Conservation (phyloP, 148 eudicot species). For the Gaultheria prostrata region DNA sequence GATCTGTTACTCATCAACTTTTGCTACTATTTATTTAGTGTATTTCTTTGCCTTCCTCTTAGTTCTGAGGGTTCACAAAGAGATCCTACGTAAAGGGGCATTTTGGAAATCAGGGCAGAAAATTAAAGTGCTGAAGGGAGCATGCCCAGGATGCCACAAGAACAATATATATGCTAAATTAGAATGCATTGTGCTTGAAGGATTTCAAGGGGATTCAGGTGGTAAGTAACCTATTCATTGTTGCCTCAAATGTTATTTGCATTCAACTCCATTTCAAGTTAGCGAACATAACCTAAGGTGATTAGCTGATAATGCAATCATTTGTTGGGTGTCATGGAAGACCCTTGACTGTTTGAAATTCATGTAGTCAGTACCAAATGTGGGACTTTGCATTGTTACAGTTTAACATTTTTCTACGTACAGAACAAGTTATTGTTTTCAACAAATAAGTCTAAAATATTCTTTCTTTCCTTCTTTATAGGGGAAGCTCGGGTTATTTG, state of each 20-base stretch:
- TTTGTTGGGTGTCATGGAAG: not conserved
- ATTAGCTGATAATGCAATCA: constrained; percentile 11
- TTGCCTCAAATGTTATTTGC: not conserved
- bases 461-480: constrained; percentile 20
- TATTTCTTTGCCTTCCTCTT: constrained; percentile 16
- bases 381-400: not conserved
- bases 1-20: not conserved
- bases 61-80: constrained; percentile 69
- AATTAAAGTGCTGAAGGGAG: constrained; percentile 68
- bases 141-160: constrained; percentile 51
- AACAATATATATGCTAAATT: constrained; percentile 50
- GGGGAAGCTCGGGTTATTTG: constrained; percentile 73
- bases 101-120: constrained; percentile 64
- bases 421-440: not conserved
- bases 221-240: constrained; percentile 42
- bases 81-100: constrained; percentile 43
- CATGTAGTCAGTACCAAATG: not conserved
- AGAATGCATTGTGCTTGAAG: constrained; percentile 69
- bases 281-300: not conserved
- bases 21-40: constrained; percentile 5
- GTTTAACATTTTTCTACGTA: not conserved
- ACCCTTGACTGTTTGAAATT: not conserved
- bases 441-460: not conserved
- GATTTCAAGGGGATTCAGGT: constrained; percentile 62
- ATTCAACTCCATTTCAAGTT: not conserved